A percentile compares a stretch with the other conserved stretches of the same genome.
Evolutionary conservation across 2,329 filamentous ascomycete species (phyloP).

Genomic region (Chalaropsis thielavioides): DNA sequence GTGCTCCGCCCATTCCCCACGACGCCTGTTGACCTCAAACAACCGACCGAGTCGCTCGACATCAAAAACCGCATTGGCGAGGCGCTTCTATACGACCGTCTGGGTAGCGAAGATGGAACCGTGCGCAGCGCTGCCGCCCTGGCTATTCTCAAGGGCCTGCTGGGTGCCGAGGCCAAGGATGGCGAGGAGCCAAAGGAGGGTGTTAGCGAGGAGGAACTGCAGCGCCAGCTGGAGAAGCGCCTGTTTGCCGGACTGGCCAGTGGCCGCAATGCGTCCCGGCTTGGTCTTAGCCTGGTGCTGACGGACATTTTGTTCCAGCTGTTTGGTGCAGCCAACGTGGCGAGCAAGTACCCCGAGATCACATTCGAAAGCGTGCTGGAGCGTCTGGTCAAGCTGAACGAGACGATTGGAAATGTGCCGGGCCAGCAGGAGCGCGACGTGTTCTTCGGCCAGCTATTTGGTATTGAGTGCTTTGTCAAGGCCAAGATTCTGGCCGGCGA

Average conservation of each 20-base stretch:
- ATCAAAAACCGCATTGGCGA: slow-evolving; percentile 43
- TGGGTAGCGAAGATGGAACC: slow-evolving; percentile 43
- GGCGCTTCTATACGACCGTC: slow-evolving; percentile 43
- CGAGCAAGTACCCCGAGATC: slow-evolving; percentile 36
- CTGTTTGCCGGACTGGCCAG: slow-evolving; percentile 82
- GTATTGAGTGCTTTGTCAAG: slow-evolving; percentile 71
- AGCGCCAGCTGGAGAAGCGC: slow-evolving; percentile 47
- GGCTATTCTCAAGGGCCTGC: slow-evolving; percentile 41
- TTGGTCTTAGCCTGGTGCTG: slow-evolving; percentile 80
- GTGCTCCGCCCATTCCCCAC: slow-evolving; percentile 13
- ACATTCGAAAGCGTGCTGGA: slow-evolving; percentile 42
- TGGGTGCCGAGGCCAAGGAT: slow-evolving; percentile 26
- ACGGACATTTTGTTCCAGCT: slow-evolving; percentile 65
- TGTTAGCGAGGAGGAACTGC: slow-evolving; percentile 38
- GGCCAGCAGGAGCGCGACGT: slow-evolving; percentile 74
- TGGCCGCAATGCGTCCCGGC: slow-evolving; percentile 70
- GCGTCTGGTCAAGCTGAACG: slow-evolving; percentile 41
- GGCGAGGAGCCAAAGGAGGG: background rate
- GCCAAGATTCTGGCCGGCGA: slow-evolving; percentile 55
- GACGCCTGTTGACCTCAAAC: slow-evolving; percentile 27
- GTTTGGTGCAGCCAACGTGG: slow-evolving; percentile 38
- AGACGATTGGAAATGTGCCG: slow-evolving; percentile 37
- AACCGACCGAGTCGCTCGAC: slow-evolving; percentile 30
- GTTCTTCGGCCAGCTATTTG: slow-evolving; percentile 73
- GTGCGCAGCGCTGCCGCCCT: slow-evolving; percentile 45